phyloP scores from a whole-genome alignment of 2,329 filamentous ascomycete genomes.

The Penicillium frequentans region DNA sequence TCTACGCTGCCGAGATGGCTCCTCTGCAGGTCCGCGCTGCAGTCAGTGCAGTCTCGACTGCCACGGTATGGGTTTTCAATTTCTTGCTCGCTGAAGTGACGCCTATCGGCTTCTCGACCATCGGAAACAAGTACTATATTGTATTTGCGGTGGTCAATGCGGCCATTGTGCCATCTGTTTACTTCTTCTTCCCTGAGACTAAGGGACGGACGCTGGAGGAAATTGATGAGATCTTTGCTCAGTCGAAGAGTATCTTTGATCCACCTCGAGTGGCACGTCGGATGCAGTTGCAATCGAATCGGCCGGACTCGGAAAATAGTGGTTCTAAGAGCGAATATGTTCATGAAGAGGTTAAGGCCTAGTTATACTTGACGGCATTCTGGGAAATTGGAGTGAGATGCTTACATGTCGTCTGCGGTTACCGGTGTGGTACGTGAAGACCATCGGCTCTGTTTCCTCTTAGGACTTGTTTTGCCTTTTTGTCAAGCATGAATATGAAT shows the following conservation, averaged over 20 bases:
- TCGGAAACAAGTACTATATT: slow-evolving; percentile 51
- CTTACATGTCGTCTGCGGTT: not conserved
- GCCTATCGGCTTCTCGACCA: slow-evolving; percentile 40
- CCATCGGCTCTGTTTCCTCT: not conserved
- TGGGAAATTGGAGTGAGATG: not conserved
- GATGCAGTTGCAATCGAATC: slow-evolving; percentile 6
- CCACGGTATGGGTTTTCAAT: slow-evolving; percentile 40
- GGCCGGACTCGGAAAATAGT: slow-evolving; percentile 10
- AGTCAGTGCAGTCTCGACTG: slow-evolving; percentile 51
- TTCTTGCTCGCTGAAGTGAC: slow-evolving; percentile 41
- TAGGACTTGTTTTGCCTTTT: too few species aligned
- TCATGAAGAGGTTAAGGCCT: not conserved
- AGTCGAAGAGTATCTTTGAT: slow-evolving; percentile 23
- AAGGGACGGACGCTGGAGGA: slow-evolving; percentile 41
- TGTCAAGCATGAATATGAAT: too few species aligned
- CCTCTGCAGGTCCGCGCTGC: slow-evolving; percentile 44
- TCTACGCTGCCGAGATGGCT: slow-evolving; percentile 61
- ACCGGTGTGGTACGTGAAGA: not conserved
- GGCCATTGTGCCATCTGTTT: slow-evolving; percentile 31
- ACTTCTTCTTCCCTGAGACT: slow-evolving; percentile 43
- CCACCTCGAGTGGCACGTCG: slow-evolving; percentile 20
- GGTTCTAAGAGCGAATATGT: not conserved
- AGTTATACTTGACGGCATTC: not conserved
- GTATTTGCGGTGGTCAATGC: slow-evolving; percentile 46
- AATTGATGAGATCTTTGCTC: slow-evolving; percentile 41